phyloP scores from a whole-genome alignment of 805 yeast species.

The Trichomonascus vanleenenianus region DNA sequence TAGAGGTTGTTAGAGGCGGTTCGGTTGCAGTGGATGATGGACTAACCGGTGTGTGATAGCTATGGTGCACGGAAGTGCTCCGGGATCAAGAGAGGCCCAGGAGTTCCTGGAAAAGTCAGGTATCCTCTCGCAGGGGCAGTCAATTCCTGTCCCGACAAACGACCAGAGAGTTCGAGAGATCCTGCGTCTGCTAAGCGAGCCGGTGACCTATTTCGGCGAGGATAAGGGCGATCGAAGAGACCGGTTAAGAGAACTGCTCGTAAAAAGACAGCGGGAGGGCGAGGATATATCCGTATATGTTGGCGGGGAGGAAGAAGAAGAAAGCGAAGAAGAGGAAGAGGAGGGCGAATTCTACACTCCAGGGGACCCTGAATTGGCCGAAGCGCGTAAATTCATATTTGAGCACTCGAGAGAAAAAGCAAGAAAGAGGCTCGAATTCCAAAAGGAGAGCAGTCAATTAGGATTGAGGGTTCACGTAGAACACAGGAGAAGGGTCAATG shows the following conservation, averaged over 20 bases:
- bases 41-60: no score
- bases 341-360: constrained; percentile 85
- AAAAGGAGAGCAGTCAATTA: constrained; percentile 26
- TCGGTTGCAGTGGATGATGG: no score
- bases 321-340: constrained; percentile 19
- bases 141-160: constrained; percentile 46
- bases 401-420: constrained; percentile 43
- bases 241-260: constrained; percentile 43
- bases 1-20: no score
- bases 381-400: constrained; percentile 47
- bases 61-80: no score
- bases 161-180: constrained; percentile 53
- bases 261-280: constrained; percentile 20
- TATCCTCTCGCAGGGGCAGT: constrained; percentile 1
- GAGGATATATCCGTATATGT: constrained; percentile 13
- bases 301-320: constrained; percentile 8
- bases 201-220: constrained; percentile 52
- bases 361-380: constrained; percentile 47
- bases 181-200: constrained; percentile 47
- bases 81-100: constrained; percentile 2
- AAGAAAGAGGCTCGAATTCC: constrained; percentile 32
- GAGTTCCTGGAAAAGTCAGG: constrained; percentile 9
- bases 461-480: constrained; percentile 39
- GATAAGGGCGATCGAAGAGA: constrained; percentile 52
- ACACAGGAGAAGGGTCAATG: constrained; percentile 38